These are phyloP conservation scores for Falciphora oryzae DNA, from an alignment of 2,329 filamentous ascomycete genomes.

Conservation along the genomic window DNA sequence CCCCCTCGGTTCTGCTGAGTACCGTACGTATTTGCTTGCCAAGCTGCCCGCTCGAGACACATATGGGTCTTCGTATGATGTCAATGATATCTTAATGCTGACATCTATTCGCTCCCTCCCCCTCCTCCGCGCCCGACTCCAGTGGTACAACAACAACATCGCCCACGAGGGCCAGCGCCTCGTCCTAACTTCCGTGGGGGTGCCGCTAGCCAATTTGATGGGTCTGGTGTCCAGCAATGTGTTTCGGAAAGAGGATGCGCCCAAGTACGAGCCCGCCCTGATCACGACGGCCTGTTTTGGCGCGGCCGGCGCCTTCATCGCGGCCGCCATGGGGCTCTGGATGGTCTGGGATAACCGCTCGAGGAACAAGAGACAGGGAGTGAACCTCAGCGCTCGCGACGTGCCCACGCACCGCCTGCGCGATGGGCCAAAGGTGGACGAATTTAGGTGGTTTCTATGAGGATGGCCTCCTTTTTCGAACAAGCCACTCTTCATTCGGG, in stretches of 20 bases:
- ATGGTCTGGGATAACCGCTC: slow-evolving; percentile 60
- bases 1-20: slow-evolving; percentile 6
- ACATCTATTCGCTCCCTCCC: too few relatives aligned
- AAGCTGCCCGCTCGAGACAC: slow-evolving; percentile 12
- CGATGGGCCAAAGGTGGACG: slow-evolving; percentile 43
- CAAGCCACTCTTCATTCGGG: too few relatives aligned
- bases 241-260: slow-evolving; percentile 17
- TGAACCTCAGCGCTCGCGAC: slow-evolving; percentile 46
- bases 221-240: slow-evolving; percentile 16
- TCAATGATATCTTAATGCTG: not conserved
- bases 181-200: slow-evolving; percentile 16
- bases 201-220: slow-evolving; percentile 19
- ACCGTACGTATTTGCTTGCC: slow-evolving; percentile 12
- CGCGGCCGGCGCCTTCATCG: slow-evolving; percentile 48
- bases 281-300: slow-evolving; percentile 59
- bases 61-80: not conserved
- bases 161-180: slow-evolving; percentile 18
- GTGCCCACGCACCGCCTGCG: slow-evolving; percentile 47
- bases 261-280: slow-evolving; percentile 43
- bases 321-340: slow-evolving; percentile 47
- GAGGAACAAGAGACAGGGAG: slow-evolving; percentile 49
- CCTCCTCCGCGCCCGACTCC: slow-evolving; percentile 15
- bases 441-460: slow-evolving; percentile 53
- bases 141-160: slow-evolving; percentile 17
- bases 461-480: not conserved